phyloP scores from a whole-genome alignment of 2,329 filamentous ascomycete species.

The Ustilaginoidea virens region DNA sequence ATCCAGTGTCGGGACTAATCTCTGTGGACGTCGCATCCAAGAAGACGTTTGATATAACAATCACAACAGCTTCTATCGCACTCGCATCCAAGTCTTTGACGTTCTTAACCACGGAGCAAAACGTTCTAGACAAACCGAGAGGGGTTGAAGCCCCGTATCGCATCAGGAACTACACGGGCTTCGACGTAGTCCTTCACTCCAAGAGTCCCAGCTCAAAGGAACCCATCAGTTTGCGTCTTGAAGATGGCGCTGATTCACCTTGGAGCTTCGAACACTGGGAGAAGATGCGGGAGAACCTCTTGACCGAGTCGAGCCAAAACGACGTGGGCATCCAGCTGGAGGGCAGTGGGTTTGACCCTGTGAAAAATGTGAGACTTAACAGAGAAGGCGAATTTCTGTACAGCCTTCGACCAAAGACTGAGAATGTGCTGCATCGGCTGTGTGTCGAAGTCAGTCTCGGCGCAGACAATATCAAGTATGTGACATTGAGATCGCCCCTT shows the following conservation, averaged over 20 bases:
- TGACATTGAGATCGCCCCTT: slow-evolving; percentile 83
- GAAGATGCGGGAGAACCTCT: slow-evolving; percentile 85
- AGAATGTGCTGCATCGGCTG: slow-evolving; percentile 73
- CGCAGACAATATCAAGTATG: slow-evolving; percentile 94
- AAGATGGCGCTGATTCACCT: slow-evolving; percentile 78
- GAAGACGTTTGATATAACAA: slow-evolving; percentile 78
- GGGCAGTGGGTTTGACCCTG: slow-evolving; percentile 82
- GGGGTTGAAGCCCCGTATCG: slow-evolving; percentile 85
- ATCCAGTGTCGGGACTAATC: slow-evolving; percentile 58
- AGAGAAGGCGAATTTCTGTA: slow-evolving; percentile 92
- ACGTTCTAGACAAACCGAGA: slow-evolving; percentile 84
- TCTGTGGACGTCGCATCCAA: slow-evolving; percentile 77
- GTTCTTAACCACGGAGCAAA: slow-evolving; percentile 70
- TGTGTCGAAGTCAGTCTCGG: slow-evolving; percentile 85
- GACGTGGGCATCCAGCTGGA: slow-evolving; percentile 74
- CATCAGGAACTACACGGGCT: slow-evolving; percentile 91
- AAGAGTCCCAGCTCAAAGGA: slow-evolving; percentile 51
- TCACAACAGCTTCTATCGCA: slow-evolving; percentile 89
- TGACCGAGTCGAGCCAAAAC: slow-evolving; percentile 66
- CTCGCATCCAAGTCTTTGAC: slow-evolving; percentile 84
- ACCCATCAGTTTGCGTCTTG: slow-evolving; percentile 58
- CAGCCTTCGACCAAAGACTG: slow-evolving; percentile 72
- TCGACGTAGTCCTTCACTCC: slow-evolving; percentile 72
- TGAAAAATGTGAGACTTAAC: slow-evolving; percentile 77
- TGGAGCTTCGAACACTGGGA: slow-evolving; percentile 98